Base-by-base conservation (phyloP, 768 basidiomycete genomes). In the Piloderma croceum region DNA sequence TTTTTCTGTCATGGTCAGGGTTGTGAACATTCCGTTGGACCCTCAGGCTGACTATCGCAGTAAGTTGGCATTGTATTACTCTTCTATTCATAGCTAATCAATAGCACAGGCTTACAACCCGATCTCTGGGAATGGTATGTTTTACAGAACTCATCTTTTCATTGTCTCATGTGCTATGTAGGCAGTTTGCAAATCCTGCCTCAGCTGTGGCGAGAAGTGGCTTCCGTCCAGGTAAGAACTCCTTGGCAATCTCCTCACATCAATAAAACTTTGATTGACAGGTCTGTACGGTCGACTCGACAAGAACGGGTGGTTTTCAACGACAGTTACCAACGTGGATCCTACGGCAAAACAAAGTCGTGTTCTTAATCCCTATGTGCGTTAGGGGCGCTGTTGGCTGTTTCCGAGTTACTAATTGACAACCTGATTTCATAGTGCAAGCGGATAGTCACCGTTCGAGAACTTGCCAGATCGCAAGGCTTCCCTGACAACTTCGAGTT, bases 401-500 rank as follows among this genome's bases (percentile, higher is more conserved):
- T 24, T 18, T 11, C 32, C 12, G 19, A 44, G 15, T 43, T 12
- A 7, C 22, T 31, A 13, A 25, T 15, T 31, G 23, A 17, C 35
- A 12, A 23, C 10, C 41, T 32, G 13, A 15, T 23, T 15, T 38
- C 18, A 7, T 29, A 90, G 87, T 80, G 77, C 46, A 72, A 72
- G 48, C 73, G 88, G 7, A 77, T 87, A 48, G 61, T 87, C 5
- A 82, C 82, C 0, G 78, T 89, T 18, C 73, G 87, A 5, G 87
- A 90, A 54, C 65, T 85, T 11, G 87, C 86, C 6, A 67, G 88
- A 31, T 81, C 83, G 0, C 88, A 90, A 63, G 87, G 88, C 0
- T 86, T 90, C 55, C 82, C 86, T 0, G 88, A 90, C 47, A 61
- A 70, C 50, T 88, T 86, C 43, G 59, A 73, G 1, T 89, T 90